A percentile compares a stretch with the other conserved stretches of the same genome.
These are phyloP conservation scores for Rhododendron williamsianum DNA, from an alignment of 148 eudicot species.

Conservation along the genomic window DNA sequence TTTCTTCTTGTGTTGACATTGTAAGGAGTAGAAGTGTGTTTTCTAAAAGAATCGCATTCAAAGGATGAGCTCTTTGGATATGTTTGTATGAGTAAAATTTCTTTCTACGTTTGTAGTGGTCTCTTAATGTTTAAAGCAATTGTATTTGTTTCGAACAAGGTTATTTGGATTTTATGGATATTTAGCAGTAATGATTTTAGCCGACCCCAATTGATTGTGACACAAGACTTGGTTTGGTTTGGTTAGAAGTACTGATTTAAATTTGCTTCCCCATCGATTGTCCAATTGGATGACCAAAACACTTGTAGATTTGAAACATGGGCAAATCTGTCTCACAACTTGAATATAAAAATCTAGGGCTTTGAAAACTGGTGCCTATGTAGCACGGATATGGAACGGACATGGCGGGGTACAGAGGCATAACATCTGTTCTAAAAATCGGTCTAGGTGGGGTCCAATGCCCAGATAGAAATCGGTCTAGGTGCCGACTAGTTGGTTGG, in stretches of 20 bases:
- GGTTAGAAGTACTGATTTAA: neutral
- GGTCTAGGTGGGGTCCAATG: no score
- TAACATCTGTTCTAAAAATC: no score
- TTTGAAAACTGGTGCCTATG: neutral
- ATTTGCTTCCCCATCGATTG: neutral
- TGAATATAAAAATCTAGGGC: neutral
- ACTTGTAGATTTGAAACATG: neutral
- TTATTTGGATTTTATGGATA: neutral
- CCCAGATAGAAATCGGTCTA: no score
- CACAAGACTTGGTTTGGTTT: no score
- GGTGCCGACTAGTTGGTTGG: no score
- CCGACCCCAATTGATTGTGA: no score
- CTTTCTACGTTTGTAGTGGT: neutral
- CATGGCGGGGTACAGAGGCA: no score
- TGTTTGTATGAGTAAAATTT: neutral
- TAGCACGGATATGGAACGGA: no score
- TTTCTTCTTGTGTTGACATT: constrained; percentile 1
- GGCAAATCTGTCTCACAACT: neutral
- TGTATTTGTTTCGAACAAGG: neutral
- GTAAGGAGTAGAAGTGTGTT: neutral
- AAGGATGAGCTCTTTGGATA: neutral
- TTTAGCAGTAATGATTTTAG: neutral
- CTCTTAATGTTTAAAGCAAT: neutral
- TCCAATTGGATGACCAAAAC: neutral
- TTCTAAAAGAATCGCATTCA: neutral